Evolutionary conservation across 768 basidiomycete species (phyloP).

Genomic region (Leccinellum albellum): DNA sequence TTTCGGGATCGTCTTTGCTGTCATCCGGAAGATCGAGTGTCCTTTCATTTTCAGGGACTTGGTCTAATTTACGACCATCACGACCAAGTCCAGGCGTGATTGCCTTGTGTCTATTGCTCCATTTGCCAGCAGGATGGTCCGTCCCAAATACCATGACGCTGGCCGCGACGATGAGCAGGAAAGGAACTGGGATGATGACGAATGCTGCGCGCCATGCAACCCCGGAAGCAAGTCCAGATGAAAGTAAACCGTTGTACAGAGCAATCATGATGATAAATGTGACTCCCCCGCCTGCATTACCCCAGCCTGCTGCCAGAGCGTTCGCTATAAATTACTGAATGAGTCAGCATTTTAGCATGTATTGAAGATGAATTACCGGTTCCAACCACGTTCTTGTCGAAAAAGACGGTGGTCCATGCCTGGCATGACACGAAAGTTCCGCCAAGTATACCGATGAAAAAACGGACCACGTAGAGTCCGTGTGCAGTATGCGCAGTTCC

Average conservation of each 20-base stretch:
- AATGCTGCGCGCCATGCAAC: slow-evolving; percentile 55
- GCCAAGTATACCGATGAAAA: slow-evolving; percentile 60
- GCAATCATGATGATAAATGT: slow-evolving; percentile 58
- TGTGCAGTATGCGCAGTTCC: slow-evolving; percentile 42
- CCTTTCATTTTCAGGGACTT: slow-evolving; percentile 12
- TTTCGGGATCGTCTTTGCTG: slow-evolving; percentile 22
- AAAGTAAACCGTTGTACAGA: slow-evolving; percentile 39
- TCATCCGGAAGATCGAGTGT: slow-evolving; percentile 15
- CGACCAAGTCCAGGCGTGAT: slow-evolving; percentile 19
- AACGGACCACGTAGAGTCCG: slow-evolving; percentile 44
- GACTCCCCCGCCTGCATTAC: slow-evolving; percentile 43
- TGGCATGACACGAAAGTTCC: slow-evolving; percentile 60
- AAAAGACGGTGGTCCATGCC: slow-evolving; percentile 59
- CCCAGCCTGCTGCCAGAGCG: slow-evolving; percentile 56
- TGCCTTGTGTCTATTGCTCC: slow-evolving; percentile 44
- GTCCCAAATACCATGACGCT: slow-evolving; percentile 43
- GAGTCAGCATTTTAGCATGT: slow-evolving; percentile 10
- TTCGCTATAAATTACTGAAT: slow-evolving; percentile 38
- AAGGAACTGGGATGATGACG: slow-evolving; percentile 53
- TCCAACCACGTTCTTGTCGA: slow-evolving; percentile 47
- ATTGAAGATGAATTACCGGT: slow-evolving; percentile 16
- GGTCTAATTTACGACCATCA: not conserved
- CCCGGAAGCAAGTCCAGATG: slow-evolving; percentile 36
- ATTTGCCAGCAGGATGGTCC: slow-evolving; percentile 53
- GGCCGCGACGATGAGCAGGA: slow-evolving; percentile 42